Conservation (phyloP, 1,284 basidiomycete species). For the Apiotrichum gamsii region DNA sequence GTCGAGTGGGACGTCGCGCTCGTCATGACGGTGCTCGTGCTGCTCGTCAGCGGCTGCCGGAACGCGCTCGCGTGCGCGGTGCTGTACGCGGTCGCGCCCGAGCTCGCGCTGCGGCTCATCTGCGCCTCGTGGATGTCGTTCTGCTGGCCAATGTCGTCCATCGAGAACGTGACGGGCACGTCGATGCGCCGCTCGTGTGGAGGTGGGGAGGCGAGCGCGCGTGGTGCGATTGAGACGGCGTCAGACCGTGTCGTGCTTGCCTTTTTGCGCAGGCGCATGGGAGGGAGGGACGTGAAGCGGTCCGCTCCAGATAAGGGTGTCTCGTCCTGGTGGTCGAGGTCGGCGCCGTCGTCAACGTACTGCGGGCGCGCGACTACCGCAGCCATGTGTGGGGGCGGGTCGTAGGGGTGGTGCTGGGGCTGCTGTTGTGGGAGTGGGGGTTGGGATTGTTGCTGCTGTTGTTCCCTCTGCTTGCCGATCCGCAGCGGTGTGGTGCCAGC, state of each 20-base stretch:
- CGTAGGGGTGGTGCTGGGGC: too few species aligned
- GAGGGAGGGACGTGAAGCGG: neutral
- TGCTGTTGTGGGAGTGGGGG: too few species aligned
- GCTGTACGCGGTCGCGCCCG: neutral
- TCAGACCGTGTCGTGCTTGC: neutral
- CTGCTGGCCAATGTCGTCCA: neutral
- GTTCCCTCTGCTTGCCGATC: too few species aligned
- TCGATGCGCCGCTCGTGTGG: slow-evolving; percentile 4
- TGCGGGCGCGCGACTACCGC: too few species aligned
- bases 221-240: neutral
- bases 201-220: slow-evolving; percentile 5
- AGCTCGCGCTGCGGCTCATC: neutral
- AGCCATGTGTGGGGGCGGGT: too few species aligned
- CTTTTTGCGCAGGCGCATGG: neutral
- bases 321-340: too few species aligned
- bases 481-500: too few species aligned
- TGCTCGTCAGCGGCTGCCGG: slow-evolving; percentile 2
- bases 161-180: neutral
- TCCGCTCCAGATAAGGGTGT: too few species aligned
- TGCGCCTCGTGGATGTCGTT: slow-evolving; percentile 1
- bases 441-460: too few species aligned
- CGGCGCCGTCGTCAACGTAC: too few species aligned
- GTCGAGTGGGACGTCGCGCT: neutral
- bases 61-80: slow-evolving; percentile 1
- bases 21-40: slow-evolving; percentile 6